Base-by-base conservation (phyloP, 2,329 filamentous ascomycete species). In the Chaetomiaceae sp. region DNA sequence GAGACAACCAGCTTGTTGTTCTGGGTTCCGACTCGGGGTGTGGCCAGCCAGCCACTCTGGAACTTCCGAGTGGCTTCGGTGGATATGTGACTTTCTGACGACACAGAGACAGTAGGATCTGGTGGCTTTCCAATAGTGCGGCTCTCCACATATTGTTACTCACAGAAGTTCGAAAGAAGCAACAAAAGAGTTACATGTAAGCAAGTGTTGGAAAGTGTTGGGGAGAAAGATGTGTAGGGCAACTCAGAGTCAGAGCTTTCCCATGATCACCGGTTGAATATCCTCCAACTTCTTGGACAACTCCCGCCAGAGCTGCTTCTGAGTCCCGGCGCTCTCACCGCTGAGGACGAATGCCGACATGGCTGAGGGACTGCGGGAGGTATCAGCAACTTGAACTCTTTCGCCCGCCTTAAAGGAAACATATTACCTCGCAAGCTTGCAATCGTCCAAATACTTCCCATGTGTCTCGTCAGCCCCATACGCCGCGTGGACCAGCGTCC, bases 271-370 rank as follows among this genome's bases (percentile, higher is more conserved):
- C 1, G 58, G 53, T 27, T 56, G 53, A 8, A 58, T 55, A 3
- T 17, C 45, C 46, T 58, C 55, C 12, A 58, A 45, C 33, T 53
- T 56, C 19, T 29, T 50, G 12, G 27, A 46, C 44, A 58, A n/a
- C 48, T 58, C 58, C 17, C 46, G 17, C 58, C 53, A 58, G 4
- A 59, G 50, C 55, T 55, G 37, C 47, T 50, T 43, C 36, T 59
- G 57, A 2, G 19, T 47, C 25, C 46, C 19, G 3, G 25, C 37
- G 1, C 49, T 53, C 34, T 59, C 53, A 6, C 25, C 29, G 36
- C 53, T 57, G 12, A 27, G 14, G 8, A 59, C 57, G 20, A 45
- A 58, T n/a, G n/a, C n/a, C n/a, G n/a, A n/a, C n/a, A n/a, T n/a
- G 5, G 43, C 44, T 0, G 49, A 54, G 5, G 51, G 47, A 12